phyloP scores from a whole-genome alignment of 805 yeast species.

The Yarrowia bubula region DNA sequence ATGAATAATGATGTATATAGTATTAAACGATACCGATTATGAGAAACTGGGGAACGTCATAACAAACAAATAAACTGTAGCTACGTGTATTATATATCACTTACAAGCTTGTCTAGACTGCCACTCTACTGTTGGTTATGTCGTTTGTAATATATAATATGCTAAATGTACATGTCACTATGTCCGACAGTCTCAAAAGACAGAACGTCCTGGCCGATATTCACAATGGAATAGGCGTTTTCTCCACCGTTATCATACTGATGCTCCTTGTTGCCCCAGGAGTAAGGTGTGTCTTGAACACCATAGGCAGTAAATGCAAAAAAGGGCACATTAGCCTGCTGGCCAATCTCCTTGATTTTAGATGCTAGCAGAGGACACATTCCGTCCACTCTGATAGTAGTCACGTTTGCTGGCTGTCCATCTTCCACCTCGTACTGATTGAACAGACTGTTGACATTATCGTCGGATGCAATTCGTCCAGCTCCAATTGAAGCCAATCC shows the following conservation, averaged over 20 bases:
- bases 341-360: not conserved
- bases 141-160: not conserved
- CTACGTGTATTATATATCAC: no score
- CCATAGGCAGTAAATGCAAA: slow-evolving; percentile 31
- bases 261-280: slow-evolving; percentile 33
- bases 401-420: not conserved
- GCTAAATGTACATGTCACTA: slow-evolving; percentile 21
- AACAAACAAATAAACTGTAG: no score
- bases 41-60: no score
- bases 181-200: slow-evolving; percentile 19
- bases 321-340: slow-evolving; percentile 17
- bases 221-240: slow-evolving; percentile 31
- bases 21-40: slow-evolving; percentile 9
- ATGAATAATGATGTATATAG: slow-evolving; percentile 26
- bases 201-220: slow-evolving; percentile 1
- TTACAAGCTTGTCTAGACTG: no score
- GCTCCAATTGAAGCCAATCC: slow-evolving; percentile 31
- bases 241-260: slow-evolving; percentile 31
- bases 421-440: slow-evolving; percentile 29
- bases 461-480: slow-evolving; percentile 23
- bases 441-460: slow-evolving; percentile 29
- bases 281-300: slow-evolving; percentile 32
- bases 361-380: slow-evolving; percentile 5
- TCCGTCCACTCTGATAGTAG: not conserved
- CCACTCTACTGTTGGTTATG: no score